Base-by-base conservation (phyloP, 1,139 yeast species). In the Magnusiomyces magnusii region DNA sequence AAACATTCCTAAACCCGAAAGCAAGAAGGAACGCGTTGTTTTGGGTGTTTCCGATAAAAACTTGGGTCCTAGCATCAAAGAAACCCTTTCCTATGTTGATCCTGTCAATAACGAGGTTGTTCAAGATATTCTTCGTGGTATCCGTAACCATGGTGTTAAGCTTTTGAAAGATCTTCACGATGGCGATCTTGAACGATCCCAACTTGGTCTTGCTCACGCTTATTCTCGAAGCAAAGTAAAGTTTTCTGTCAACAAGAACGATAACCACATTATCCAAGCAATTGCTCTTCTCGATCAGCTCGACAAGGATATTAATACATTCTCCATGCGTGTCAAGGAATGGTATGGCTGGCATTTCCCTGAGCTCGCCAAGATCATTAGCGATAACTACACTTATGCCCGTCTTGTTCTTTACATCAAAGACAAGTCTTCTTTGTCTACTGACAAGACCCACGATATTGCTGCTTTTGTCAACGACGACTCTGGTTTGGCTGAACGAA, bases 331-430 rank as follows among this genome's bases (percentile, higher is more conserved):
- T 79, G 74, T 77, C 73, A 92, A 92, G 79, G 99, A 93, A 79
- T 93, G 99, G 99, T 93, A 95, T 78, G 98, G 99, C 66, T 93
- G 99, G 99, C 99, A 93, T 76, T 95, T 93, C 85, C 99, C 99
- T 51, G 99, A 93, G 78, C 83, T 93, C 83, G 97, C 97, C 71
- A 93, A 93, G 81, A 90, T 93, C 73, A 91, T 92, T 67, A 85
- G 89, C 68, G 99, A 93, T 76, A 92, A 96, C 67, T 95, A 89
- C 71, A 96, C 96, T 58, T 92, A 84, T 74, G 75, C 77, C 51
- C 63, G 66, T 34, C 81, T 92, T 66, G 90, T 91, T 63, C 78
- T 91, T 65, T 81, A 81, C 76, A 89, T 93, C 73, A 83, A 85
- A 77, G 96, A 93, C 78, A 95, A 95, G 80, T 79, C 91, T 61